Percentiles rank a stretch among this genome's conserved stretches.
Evolutionary conservation across 371 early-diverging fungal species (phyloP).

Genomic region (Lichtheimia ornata): DNA sequence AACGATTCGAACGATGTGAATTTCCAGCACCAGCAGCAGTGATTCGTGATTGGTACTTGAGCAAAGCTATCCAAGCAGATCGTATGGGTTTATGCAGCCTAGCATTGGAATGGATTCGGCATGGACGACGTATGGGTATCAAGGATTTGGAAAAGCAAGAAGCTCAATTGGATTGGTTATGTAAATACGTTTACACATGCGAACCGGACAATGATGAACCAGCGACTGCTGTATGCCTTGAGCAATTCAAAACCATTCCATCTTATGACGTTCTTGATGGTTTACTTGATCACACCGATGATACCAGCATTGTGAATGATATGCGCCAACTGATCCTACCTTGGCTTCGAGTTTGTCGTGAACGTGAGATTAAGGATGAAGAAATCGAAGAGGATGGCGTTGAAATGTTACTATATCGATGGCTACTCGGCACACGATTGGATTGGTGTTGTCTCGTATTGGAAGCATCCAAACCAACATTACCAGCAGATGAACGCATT

Average conservation of each 20-base stretch:
- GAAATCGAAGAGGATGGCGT: slow-evolving; percentile 17
- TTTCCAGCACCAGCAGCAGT: slow-evolving; percentile 48
- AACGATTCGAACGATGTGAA: slow-evolving; percentile 29
- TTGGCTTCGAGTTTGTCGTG: slow-evolving; percentile 47
- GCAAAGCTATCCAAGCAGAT: slow-evolving; percentile 60
- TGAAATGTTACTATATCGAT: slow-evolving; percentile 43
- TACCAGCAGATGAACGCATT: slow-evolving; percentile 56
- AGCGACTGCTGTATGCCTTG: slow-evolving; percentile 16
- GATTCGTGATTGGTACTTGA: slow-evolving; percentile 63
- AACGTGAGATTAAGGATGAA: slow-evolving; percentile 8
- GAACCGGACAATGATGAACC: slow-evolving; percentile 13
- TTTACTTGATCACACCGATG: slow-evolving; percentile 46
- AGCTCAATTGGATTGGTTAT: slow-evolving; percentile 60
- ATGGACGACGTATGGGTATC: slow-evolving; percentile 57
- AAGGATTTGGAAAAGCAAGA: slow-evolving; percentile 44
- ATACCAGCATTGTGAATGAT: slow-evolving; percentile 47
- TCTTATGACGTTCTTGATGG: slow-evolving; percentile 56
- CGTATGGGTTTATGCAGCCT: slow-evolving; percentile 51
- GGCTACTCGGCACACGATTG: slow-evolving; percentile 48
- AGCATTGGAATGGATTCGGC: slow-evolving; percentile 57
- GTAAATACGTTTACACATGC: slow-evolving; percentile 59
- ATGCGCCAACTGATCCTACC: slow-evolving; percentile 58
- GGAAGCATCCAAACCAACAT: slow-evolving; percentile 62
- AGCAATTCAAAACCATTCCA: slow-evolving; percentile 34
- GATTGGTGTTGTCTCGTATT: slow-evolving; percentile 57